Percentiles rank a stretch among this genome's conserved stretches.
Evolutionary conservation across 805 yeast genomes (phyloP).

Genomic region (Candida oleophila): DNA sequence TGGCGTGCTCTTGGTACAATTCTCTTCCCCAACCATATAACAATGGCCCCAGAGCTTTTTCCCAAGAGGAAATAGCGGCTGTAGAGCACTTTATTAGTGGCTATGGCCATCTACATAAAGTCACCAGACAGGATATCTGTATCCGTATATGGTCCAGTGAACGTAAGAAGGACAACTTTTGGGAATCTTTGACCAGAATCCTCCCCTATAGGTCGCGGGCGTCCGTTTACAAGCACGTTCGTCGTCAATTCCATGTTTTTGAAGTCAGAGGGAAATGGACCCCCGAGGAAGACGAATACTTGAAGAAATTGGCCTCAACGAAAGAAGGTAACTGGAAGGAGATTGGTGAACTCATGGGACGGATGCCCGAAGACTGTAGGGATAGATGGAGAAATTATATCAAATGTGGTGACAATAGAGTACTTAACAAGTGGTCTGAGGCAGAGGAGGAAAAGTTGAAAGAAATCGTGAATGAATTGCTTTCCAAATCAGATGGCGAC

Average conservation of each 20-base stretch:
- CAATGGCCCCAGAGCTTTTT: conserved; percentile 46
- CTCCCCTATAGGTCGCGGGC: conserved; percentile 86
- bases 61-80: conserved; percentile 64
- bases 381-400: conserved; percentile 96
- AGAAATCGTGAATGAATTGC: conserved; percentile 51
- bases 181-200: conserved; percentile 80
- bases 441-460: conserved; percentile 68
- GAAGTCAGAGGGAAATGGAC: conserved; percentile 91
- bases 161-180: conserved; percentile 81
- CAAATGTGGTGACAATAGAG: conserved; percentile 81
- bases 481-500: conserved; percentile 26
- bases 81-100: conserved; percentile 71
- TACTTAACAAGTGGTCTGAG: conserved; percentile 74
- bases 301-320: conserved; percentile 61
- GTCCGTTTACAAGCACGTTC: conserved; percentile 86
- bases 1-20: conserved; percentile 37
- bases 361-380: conserved; percentile 98
- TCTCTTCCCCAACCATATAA: conserved; percentile 20
- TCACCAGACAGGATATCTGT: conserved; percentile 70
- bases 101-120: conserved; percentile 61
- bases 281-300: conserved; percentile 68
- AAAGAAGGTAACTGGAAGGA: conserved; percentile 85
- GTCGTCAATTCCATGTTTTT: conserved; percentile 86
- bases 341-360: conserved; percentile 73
- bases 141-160: conserved; percentile 85